Evolutionary conservation across 768 basidiomycete genomes (phyloP).

Genomic region (Neoboletus magnificus): DNA sequence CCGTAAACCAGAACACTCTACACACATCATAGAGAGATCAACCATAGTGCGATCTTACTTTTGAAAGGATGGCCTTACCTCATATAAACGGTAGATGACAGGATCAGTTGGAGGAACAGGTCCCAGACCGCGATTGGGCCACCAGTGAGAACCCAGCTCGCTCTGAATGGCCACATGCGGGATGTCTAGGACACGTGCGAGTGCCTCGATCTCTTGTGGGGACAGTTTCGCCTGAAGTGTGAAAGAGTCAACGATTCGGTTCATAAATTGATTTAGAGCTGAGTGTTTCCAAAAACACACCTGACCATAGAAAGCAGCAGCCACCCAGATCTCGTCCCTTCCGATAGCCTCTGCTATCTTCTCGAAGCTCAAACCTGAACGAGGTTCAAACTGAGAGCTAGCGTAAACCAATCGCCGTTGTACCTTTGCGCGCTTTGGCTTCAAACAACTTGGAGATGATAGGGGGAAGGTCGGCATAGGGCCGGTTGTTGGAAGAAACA

Average conservation of each 20-base stretch:
- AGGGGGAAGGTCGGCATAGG: slow-evolving; percentile 51
- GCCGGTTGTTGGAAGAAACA: slow-evolving; percentile 41
- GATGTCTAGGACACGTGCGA: slow-evolving; percentile 51
- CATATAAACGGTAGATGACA: slow-evolving; percentile 77
- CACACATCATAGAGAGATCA: background rate
- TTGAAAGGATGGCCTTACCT: slow-evolving; percentile 42
- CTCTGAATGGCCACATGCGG: slow-evolving; percentile 36
- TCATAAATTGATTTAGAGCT: background rate
- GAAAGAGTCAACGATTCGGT: background rate
- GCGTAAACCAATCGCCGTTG: background rate
- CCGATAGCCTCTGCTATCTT: slow-evolving; percentile 61
- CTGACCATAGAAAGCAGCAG: slow-evolving; percentile 80
- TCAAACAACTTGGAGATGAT: slow-evolving; percentile 51
- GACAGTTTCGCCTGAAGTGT: slow-evolving; percentile 61
- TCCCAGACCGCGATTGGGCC: slow-evolving; percentile 66
- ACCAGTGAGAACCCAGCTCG: slow-evolving; percentile 64
- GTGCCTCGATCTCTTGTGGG: slow-evolving; percentile 52
- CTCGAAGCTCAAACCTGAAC: slow-evolving; percentile 63
- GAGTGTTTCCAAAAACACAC: slow-evolving; percentile 33
- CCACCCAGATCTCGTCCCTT: slow-evolving; percentile 80
- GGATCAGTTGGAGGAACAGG: slow-evolving; percentile 75
- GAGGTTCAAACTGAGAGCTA: background rate
- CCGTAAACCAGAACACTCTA: slow-evolving; percentile 76
- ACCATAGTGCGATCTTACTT: background rate
- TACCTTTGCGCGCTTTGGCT: slow-evolving; percentile 67